Conservation (phyloP, 495 filamentous ascomycete genomes). For the Aspergillus heteromorphus region DNA sequence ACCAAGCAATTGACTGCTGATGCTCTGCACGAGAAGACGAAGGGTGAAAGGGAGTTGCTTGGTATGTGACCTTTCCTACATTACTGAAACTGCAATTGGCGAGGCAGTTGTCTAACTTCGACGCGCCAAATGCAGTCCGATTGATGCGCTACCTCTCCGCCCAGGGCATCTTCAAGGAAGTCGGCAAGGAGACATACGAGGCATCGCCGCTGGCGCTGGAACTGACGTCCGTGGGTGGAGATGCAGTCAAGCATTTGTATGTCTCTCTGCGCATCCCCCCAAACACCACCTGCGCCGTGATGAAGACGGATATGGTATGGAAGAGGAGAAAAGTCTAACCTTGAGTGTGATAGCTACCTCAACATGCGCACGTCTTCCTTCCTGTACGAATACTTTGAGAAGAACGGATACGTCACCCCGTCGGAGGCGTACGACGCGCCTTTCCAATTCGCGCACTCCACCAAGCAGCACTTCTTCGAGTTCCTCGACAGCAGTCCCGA, state of each 20-base stretch:
- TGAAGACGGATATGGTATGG: too few species aligned
- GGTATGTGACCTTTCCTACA: conserved; percentile 4
- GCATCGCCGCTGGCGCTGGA: conserved; percentile 10
- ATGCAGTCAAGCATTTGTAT: conserved; percentile 21
- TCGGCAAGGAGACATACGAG: conserved; percentile 3
- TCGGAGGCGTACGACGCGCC: conserved; percentile 17
- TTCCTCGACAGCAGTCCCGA: conserved; percentile 19
- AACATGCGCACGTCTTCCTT: conserved; percentile 11
- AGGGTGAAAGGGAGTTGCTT: conserved; percentile 18
- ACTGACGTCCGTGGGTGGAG: conserved; percentile 4
- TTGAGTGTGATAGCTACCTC: conserved; percentile 6
- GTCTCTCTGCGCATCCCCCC: conserved; percentile 2
- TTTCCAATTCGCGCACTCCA: conserved; percentile 26
- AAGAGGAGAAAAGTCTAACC: too few species aligned
- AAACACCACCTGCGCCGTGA: too few species aligned
- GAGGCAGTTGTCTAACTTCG: too few species aligned
- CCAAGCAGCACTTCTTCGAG: conserved; percentile 22
- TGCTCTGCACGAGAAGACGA: conserved; percentile 9
- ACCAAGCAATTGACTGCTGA: conserved; percentile 8
- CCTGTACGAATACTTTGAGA: conserved; percentile 17
- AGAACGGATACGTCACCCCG: conserved; percentile 22
- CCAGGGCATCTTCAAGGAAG: conserved; percentile 9
- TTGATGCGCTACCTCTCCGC: conserved; percentile 14
- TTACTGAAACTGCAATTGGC: too few species aligned
- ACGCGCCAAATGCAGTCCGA: too few species aligned